Evolutionary conservation across 1,139 yeast genomes (phyloP), one percentile per base, ranked within the genome.

Genomic region (Pichia sp.): DNA sequence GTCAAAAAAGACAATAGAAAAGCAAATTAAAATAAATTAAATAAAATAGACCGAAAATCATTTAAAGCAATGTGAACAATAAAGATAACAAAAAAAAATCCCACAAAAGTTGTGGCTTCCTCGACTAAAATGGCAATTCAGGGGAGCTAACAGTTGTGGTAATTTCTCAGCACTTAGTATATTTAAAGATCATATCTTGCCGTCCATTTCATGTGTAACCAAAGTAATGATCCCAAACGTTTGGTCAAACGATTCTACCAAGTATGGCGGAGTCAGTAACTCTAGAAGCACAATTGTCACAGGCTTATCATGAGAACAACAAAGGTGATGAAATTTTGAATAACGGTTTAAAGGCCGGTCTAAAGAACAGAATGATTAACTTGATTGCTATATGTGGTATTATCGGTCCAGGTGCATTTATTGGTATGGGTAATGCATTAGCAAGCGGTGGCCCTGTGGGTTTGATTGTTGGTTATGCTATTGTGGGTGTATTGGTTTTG

Each of bases 401-500:
- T 16, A 53, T 57, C 37, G 61, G 61, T 4, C 60, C 61, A 3
- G 61, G 61, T 37, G 52, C 51, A 27, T 45, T 56, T 23, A 51
- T 56, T 16, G 60, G 60, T 37, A 52, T 55, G 54, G 59, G 59
- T 27, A 46, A 49, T 32, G 53, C 56, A 1, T 38, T 58, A 26
- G 46, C 51, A 10, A 43, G 48, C 2, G 54, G 55, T 43, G 60
- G 61, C 5, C 59, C 61, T 3, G 59, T 54, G 42, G 59, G 75
- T 68, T 4, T 54, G 8, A 35, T 55, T 27, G 56, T 77, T 3
- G 81, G 81, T 38, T 54, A 50, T 41, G 72, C 73, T 0, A 62
- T 77, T 34, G 72, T 77, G 44, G 82, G 81, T 11, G 48, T 77
- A n/a, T 62, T 77, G 39, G 81, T 79, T 0, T 67, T 77, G 37